These are phyloP conservation scores for Amniculicola lignicola DNA, from an alignment of 495 filamentous ascomycete species.

Conservation along the genomic window DNA sequence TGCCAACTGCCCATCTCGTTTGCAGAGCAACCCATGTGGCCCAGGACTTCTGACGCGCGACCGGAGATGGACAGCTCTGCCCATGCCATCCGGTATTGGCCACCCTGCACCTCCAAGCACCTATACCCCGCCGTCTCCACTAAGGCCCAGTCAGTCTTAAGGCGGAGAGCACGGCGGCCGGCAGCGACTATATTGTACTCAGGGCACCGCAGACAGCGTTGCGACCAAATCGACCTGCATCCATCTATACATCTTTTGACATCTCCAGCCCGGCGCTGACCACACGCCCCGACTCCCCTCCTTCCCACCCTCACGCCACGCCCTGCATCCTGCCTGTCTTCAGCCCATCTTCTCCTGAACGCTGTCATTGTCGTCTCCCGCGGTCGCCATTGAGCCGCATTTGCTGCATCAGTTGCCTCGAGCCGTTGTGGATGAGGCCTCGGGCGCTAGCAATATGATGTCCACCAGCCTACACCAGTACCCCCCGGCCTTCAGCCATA, in stretches of 20 bases:
- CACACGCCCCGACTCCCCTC: background rate
- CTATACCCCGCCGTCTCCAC: slow-evolving; percentile 33
- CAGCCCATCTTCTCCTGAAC: background rate
- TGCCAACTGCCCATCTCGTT: slow-evolving; percentile 24
- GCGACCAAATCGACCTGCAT: slow-evolving; percentile 19
- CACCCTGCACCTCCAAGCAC: slow-evolving; percentile 26
- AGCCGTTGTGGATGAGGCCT: slow-evolving; percentile 24
- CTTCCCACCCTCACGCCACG: background rate
- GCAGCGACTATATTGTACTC: slow-evolving; percentile 36
- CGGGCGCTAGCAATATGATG: slow-evolving; percentile 43
- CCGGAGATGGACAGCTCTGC: slow-evolving; percentile 22
- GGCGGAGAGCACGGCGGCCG: slow-evolving; percentile 25
- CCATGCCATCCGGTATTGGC: slow-evolving; percentile 30
- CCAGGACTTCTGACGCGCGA: slow-evolving; percentile 29
- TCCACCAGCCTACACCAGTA: slow-evolving; percentile 50
- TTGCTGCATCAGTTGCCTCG: slow-evolving; percentile 12
- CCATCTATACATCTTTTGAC: slow-evolving; percentile 18
- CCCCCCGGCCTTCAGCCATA: slow-evolving; percentile 47
- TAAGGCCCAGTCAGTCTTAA: slow-evolving; percentile 15
- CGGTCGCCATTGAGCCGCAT: slow-evolving; percentile 12
- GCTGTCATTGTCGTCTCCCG: background rate
- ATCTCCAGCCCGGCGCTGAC: slow-evolving; percentile 28
- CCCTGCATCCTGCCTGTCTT: background rate
- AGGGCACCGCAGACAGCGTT: slow-evolving; percentile 29
- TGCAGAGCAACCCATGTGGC: slow-evolving; percentile 26